Base-by-base conservation (phyloP, 1,284 basidiomycete species). In the Inonotus obliquus region DNA sequence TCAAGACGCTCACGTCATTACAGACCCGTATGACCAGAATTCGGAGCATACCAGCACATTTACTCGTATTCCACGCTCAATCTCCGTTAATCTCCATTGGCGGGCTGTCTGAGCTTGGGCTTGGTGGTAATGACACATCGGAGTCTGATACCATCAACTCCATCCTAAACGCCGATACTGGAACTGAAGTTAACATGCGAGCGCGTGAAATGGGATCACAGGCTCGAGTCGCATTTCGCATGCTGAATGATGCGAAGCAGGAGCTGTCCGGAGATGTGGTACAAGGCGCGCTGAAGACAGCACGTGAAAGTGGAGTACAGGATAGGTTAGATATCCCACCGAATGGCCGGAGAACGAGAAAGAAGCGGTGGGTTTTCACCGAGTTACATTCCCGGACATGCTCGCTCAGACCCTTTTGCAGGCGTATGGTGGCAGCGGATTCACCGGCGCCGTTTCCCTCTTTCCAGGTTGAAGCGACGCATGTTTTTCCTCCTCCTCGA, bases 391-490 rank as follows among this genome's bases (percentile, higher is more conserved):
- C 25, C 59, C 32, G 61, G 54, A 62, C 48, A 45, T 51, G 38
- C 59, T 47, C 62, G 48, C 17, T 58, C 55, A 25, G 59, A 41
- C 37, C 48, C 37, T 23, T 45, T 55, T 49, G 13, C 62, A 87
- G 84, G 66, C 77, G 80, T 9, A 76, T 77, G 2, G 77, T 77
- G n/a, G 80, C 81, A 3, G 84, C 84, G 6, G 81, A 79, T 29
- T 86, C 85, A 2, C 83, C 86, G 5, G 80, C 81, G 60, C 81
- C 83, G 0, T 85, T 83, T 65, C 73, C 80, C 32, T 74, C 76
- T 2, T 74, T 75, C 61, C 78, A 74, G 64, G 73, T 68, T 48
- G 75, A 71, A 45, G 69, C 71, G 25, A 71, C 70, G 38, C 73
- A 74, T 9, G 66, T 80, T 23, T 83, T 85, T 54, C 79, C 80